Conservation (phyloP, 176 grass and related monocot species). For the Oryza longistaminata region DNA sequence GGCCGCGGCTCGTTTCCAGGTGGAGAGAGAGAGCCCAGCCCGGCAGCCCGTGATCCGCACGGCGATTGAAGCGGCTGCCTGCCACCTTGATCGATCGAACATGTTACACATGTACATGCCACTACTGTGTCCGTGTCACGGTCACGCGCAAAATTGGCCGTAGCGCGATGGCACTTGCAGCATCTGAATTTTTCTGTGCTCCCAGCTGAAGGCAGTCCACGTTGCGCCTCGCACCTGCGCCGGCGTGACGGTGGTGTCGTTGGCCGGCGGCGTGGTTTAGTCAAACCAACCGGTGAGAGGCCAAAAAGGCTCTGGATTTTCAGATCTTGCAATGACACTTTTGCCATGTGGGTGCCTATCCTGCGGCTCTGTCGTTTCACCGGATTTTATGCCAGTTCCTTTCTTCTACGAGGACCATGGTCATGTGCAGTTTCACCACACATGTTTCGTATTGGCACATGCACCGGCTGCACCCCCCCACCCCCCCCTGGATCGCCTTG, state of each 20-base stretch:
- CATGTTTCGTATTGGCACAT: neutral
- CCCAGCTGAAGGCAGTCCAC: neutral
- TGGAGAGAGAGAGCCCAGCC: neutral
- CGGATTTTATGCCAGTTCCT: neutral
- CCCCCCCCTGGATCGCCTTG: neutral
- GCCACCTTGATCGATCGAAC: neutral
- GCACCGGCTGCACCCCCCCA: no score
- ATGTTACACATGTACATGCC: neutral
- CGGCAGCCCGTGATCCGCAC: neutral
- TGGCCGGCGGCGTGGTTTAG: neutral
- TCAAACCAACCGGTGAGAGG: neutral
- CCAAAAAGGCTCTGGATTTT: no score
- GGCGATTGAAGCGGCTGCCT: neutral
- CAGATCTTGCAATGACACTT: neutral
- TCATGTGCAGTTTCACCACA: neutral
- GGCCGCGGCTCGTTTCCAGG: neutral
- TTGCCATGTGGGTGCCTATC: neutral
- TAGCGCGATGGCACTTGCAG: neutral
- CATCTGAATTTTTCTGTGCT: neutral
- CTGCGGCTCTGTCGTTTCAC: neutral
- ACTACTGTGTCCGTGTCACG: neutral
- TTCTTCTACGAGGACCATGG: neutral
- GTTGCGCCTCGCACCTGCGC: no score
- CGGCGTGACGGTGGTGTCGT: neutral
- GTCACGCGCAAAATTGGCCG: neutral